These are phyloP conservation scores for Nothomitra cinnamomea DNA, from an alignment of 2,329 filamentous ascomycete genomes.

Conservation along the genomic window DNA sequence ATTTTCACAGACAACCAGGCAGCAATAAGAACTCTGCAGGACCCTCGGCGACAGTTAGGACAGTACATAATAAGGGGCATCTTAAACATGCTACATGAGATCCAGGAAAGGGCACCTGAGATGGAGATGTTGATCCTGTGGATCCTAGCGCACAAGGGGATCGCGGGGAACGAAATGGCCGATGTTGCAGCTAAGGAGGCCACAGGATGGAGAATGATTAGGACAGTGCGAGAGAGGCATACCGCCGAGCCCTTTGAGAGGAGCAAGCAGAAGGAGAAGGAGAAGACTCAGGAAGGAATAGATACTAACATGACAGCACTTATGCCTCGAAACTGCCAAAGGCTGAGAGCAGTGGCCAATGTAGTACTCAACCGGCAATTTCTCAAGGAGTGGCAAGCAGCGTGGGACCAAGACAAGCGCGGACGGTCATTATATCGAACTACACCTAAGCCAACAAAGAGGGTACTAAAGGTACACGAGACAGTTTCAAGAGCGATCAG, in stretches of 20 bases:
- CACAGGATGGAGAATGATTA: conserved; percentile 8
- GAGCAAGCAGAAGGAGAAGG: not conserved
- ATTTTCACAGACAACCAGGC: conserved; percentile 13
- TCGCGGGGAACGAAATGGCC: conserved; percentile 10
- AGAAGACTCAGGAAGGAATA: not conserved
- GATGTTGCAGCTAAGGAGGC: conserved; percentile 10
- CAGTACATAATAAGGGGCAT: conserved; percentile 2
- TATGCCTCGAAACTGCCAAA: not conserved
- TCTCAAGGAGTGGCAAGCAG: not conserved
- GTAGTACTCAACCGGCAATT: not conserved
- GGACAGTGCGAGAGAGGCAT: conserved; percentile 4
- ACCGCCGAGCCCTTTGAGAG: not conserved
- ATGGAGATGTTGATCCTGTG: conserved; percentile 8
- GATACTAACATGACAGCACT: not conserved
- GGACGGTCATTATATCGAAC: not conserved
- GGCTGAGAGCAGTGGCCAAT: not conserved
- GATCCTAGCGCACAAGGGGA: conserved; percentile 9
- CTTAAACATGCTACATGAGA: not conserved
- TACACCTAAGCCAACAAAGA: not conserved
- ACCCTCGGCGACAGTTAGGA: conserved; percentile 8
- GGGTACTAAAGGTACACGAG: not conserved
- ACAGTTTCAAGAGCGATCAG: not conserved
- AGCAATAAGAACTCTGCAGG: conserved; percentile 9
- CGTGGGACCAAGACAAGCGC: not conserved
- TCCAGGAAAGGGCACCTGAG: not conserved